Base-by-base conservation (phyloP, 2,329 filamentous ascomycete genomes). In the Ceratocystis diversiconidia region DNA sequence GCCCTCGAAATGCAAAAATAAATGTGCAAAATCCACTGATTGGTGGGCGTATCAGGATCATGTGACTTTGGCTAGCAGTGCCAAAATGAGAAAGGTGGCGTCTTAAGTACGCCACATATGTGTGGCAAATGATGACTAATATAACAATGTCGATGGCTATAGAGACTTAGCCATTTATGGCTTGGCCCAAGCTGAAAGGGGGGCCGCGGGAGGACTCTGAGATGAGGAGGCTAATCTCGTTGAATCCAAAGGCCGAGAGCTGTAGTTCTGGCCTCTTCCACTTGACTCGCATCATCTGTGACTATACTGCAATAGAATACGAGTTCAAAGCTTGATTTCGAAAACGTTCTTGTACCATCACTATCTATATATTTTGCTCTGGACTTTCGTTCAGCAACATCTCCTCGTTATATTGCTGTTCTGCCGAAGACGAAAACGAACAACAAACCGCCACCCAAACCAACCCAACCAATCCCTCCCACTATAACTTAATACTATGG, bases 401-500 rank as follows among this genome's bases (percentile, higher is more conserved):
- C 55, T 17, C 28, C 28, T 10, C 55, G 8, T 28, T 8, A 41
- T 15, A 41, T 15, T 41, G 36, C 55, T 59, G 55, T 19, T n/a
- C 55, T 19, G 55, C 55, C 55, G 28, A 12, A 41, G 10, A 41
- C 36, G 36, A 41, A 59, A 59, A 59, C 55, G 55, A 36, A 19
- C 15, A 17, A 28, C 25, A 30, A 59, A 59, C 55, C 19, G 55
- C 28, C 30, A 25, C 55, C 36, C 12, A 41, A 41, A 15, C 10
- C 36, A 41, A 41, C 1, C 36, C 30, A 8, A 25, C 17, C 55
- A 28, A 59, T 62, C 64, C 36, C 52, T 55, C 41, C 41, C 25
- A 15, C 65, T 63, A 60, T 50, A 63, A 50, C 36, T 61, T 46
- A 68, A 63, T 69, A 69, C 41, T 66, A 87, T 87, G 84, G 84